Conservation (phyloP, 1,139 yeast species). For the Candida freyschussii region DNA sequence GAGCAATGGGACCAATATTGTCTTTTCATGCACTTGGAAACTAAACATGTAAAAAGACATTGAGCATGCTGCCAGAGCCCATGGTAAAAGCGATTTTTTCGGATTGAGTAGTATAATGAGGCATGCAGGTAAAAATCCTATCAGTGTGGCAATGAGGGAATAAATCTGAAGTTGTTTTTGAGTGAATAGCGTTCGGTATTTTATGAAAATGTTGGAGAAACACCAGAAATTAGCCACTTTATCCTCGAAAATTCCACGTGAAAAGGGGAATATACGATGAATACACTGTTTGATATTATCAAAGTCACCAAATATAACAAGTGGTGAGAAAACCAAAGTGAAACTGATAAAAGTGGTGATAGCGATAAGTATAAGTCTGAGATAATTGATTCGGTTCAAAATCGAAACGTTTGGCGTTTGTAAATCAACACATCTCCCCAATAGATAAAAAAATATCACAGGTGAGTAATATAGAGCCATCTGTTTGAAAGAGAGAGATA, state of each 20-base stretch:
- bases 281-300: slow-evolving; percentile 42
- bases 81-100: slow-evolving; percentile 47
- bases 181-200: slow-evolving; percentile 55
- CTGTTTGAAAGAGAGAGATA: slow-evolving; percentile 82
- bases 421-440: slow-evolving; percentile 32
- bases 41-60: slow-evolving; percentile 87
- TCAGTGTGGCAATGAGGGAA: slow-evolving; percentile 60
- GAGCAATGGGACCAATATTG: slow-evolving; percentile 78
- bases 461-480: slow-evolving; percentile 96
- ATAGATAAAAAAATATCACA: slow-evolving; percentile 64
- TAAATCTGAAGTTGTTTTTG: slow-evolving; percentile 55
- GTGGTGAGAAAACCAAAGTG: slow-evolving; percentile 53
- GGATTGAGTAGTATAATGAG: slow-evolving; percentile 49
- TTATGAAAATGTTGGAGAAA: slow-evolving; percentile 70
- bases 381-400: slow-evolving; percentile 33
- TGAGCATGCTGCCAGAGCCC: slow-evolving; percentile 80
- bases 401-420: slow-evolving; percentile 9
- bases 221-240: slow-evolving; percentile 99
- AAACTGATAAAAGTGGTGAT: slow-evolving; percentile 57
- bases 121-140: slow-evolving; percentile 66
- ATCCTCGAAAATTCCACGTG: slow-evolving; percentile 94
- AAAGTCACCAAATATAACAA: slow-evolving; percentile 40
- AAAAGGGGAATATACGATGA: slow-evolving; percentile 81
- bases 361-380: slow-evolving; percentile 57
- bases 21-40: slow-evolving; percentile 94